Percentiles rank a stretch among this genome's conserved stretches.
Evolutionary conservation across 148 eudicot species (phyloP).

Genomic region (Talinum fruticosum): DNA sequence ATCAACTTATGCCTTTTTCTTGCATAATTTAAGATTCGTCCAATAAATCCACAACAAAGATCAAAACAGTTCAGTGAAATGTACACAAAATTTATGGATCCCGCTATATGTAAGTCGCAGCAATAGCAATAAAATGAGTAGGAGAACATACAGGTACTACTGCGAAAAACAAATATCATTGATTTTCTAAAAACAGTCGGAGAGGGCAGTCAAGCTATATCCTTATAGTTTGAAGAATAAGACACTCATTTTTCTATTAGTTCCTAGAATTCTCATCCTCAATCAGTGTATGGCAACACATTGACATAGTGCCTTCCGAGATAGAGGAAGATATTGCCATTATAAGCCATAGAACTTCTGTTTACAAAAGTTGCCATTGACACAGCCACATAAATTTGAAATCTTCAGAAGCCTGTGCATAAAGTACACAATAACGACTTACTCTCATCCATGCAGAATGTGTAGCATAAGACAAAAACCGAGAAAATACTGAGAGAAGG

Average conservation of each 20-base stretch:
- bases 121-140: slow-evolving; percentile 3
- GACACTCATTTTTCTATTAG: neutral
- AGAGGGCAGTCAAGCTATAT: neutral
- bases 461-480: neutral
- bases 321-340: neutral
- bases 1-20: neutral
- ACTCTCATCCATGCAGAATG: neutral
- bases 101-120: neutral
- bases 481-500: neutral
- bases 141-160: neutral
- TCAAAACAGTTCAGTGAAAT: neutral
- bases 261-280: neutral
- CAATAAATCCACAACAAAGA: neutral
- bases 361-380: neutral
- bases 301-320: too few species aligned
- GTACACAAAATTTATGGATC: slow-evolving; percentile 2
- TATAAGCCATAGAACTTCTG: neutral
- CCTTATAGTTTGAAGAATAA: neutral
- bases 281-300: too few species aligned
- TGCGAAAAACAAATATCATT: neutral
- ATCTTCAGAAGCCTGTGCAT: neutral
- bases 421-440: neutral
- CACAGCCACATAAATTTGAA: neutral
- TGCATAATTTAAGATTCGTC: neutral
- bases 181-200: neutral